These are phyloP conservation scores for Gentiana macrophylla DNA, from an alignment of 257 asterid species.

Conservation along the genomic window DNA sequence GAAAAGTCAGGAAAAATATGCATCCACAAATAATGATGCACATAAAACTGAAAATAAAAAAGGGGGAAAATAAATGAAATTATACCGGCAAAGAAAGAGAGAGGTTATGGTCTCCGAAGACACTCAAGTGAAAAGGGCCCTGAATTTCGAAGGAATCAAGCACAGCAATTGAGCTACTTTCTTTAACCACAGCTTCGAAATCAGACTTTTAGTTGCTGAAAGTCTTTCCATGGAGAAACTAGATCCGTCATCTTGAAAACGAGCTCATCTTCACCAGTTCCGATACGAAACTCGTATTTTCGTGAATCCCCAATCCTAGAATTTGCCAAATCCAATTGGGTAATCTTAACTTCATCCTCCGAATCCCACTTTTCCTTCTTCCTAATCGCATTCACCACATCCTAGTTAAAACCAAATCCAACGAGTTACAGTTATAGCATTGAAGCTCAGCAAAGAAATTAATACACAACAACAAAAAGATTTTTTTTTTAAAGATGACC, in stretches of 20 bases:
- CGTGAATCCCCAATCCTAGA: slow-evolving; percentile 29
- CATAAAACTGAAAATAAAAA: background rate
- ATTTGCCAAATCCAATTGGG: slow-evolving; percentile 42
- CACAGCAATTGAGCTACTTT: slow-evolving; percentile 30
- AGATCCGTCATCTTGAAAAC: slow-evolving; percentile 47
- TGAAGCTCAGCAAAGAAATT: background rate
- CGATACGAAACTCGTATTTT: slow-evolving; percentile 37
- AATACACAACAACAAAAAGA: background rate
- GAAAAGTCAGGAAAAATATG: too few relatives aligned
- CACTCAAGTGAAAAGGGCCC: slow-evolving; percentile 63
- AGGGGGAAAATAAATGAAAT: background rate
- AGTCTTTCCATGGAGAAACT: slow-evolving; percentile 47
- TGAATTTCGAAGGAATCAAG: slow-evolving; percentile 43
- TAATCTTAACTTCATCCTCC: slow-evolving; percentile 40
- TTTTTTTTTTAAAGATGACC: background rate
- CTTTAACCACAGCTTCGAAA: slow-evolving; percentile 41
- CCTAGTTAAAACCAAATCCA: slow-evolving; percentile 17
- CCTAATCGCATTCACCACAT: slow-evolving; percentile 45
- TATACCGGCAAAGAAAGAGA: slow-evolving; percentile 55
- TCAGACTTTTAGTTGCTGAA: slow-evolving; percentile 18
- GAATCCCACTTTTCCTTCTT: slow-evolving; percentile 49
- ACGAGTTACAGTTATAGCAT: background rate
- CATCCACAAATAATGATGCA: background rate
- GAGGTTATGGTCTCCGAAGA: slow-evolving; percentile 39
- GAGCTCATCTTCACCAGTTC: slow-evolving; percentile 37